Base-by-base conservation (phyloP, 768 basidiomycete species). In the Kwoniella botswanensis region DNA sequence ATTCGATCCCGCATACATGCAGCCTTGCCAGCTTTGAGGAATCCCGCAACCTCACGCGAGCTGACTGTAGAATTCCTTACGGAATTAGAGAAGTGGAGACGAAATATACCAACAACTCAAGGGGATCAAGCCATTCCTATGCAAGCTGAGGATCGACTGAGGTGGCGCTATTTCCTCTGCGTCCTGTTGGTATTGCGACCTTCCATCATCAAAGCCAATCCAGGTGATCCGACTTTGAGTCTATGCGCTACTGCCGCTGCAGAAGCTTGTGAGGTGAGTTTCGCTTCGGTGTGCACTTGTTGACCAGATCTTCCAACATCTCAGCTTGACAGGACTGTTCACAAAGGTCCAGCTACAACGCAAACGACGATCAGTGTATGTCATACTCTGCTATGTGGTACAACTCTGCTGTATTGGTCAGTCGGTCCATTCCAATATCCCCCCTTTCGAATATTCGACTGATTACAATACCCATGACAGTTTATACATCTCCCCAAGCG, bases 191-290 rank as follows among this genome's bases (percentile, higher is more conserved):
- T 43, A 10, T 52, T 72, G 12, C 58, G 71, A 43, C 71, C 71
- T 10, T 59, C 61, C 6, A 46, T 68, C 13, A 35, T 72, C 18
- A 29, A 50, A 54, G 71, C 71, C 11, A 46, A 46, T 17, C 66
- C 71, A 12, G 41, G 52, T 21, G 71, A 72, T 63, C 71, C 71
- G 11, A 54, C 62, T 4, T 52, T 72, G 53, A 63, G 50, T 26
- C 53, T 72, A 7, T 67, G 71, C 42, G 71, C 71, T 11, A 67
- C 60, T 22, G 71, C 71, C 11, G 71, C 71, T 11, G 71, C 71
- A 17, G 71, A 72, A 41, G 66, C 65, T 15, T 72, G 71, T 52
- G 71, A 72, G 67, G 71, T 72, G 35, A 50, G 71, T 61, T 43
- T 35, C 21, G 18, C 58, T 46, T 29, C 18, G 35, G 6, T 62